These are phyloP conservation scores for Stemphylium beticola DNA, from an alignment of 2,329 filamentous ascomycete species.

Conservation along the genomic window DNA sequence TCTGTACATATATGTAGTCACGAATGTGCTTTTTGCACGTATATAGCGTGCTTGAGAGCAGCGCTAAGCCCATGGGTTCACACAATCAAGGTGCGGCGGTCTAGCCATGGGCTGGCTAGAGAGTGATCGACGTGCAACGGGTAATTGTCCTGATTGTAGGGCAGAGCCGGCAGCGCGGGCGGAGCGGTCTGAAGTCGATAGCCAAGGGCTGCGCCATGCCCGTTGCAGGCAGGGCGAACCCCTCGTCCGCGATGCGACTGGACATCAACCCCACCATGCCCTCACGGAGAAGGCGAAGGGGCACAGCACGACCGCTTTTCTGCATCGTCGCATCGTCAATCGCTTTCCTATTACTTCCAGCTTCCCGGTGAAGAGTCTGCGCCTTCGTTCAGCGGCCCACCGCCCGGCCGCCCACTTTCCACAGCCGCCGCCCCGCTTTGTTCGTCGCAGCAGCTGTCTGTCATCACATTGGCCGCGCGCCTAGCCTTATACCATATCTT, in stretches of 20 bases:
- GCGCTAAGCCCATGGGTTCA: too few relatives aligned
- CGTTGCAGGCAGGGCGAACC: conserved; percentile 10
- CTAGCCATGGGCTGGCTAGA: conserved; percentile 2
- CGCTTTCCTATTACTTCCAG: conserved; percentile 18
- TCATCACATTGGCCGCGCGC: conserved; percentile 39
- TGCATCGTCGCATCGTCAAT: conserved; percentile 21
- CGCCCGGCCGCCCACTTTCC: conserved; percentile 19
- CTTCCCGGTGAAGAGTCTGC: conserved; percentile 24
- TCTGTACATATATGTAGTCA: conserved; percentile 14
- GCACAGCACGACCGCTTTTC: conserved; percentile 28
- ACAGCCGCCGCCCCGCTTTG: conserved; percentile 29
- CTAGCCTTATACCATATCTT: conserved; percentile 34
- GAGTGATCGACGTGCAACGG: not conserved
- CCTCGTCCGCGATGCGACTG: conserved; percentile 18
- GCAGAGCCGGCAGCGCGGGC: conserved; percentile 14
- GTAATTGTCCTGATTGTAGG: conserved; percentile 7
- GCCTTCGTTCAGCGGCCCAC: conserved; percentile 15
- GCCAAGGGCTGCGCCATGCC: conserved; percentile 13
- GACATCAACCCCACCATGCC: conserved; percentile 20
- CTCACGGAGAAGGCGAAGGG: conserved; percentile 22
- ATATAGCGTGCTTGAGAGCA: conserved; percentile 4
- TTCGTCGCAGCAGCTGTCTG: conserved; percentile 21
- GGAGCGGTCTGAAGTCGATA: conserved; percentile 26
- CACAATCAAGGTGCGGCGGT: not conserved
- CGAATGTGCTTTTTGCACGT: conserved; percentile 3